Conservation (phyloP, 2,329 filamentous ascomycete species). For the Simplicillium aogashimaense region DNA sequence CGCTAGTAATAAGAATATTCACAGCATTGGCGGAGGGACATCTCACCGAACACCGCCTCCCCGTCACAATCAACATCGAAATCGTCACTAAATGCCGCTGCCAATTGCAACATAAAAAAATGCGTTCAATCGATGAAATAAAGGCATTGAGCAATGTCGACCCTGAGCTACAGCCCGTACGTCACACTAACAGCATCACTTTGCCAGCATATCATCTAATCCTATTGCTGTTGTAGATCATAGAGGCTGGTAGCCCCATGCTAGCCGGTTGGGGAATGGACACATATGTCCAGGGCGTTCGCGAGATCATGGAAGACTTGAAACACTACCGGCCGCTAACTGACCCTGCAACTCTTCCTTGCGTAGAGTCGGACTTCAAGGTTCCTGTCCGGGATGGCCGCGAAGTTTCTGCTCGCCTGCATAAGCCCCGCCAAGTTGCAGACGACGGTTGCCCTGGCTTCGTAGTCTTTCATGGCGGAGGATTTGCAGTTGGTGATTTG, state of each 20-base stretch:
- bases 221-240: constrained; percentile 3
- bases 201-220: not conserved
- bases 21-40: too few relatives aligned
- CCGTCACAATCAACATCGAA: too few relatives aligned
- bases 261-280: constrained; percentile 11
- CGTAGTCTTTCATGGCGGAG: constrained; percentile 18
- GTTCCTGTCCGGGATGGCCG: constrained; percentile 13
- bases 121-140: constrained; percentile 16
- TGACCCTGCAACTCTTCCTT: constrained; percentile 9
- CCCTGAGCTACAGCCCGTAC: constrained; percentile 10
- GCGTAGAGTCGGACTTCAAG: constrained; percentile 11
- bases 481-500: constrained; percentile 15
- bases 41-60: too few relatives aligned
- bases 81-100: too few relatives aligned
- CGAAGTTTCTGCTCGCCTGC: constrained; percentile 11
- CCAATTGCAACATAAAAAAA: constrained; percentile 3
- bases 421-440: constrained; percentile 10
- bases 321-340: constrained; percentile 6
- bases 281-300: constrained; percentile 13
- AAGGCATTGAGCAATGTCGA: constrained; percentile 11
- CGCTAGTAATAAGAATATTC: too few relatives aligned
- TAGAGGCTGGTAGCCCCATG: constrained; percentile 9
- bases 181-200: not conserved
- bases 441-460: constrained; percentile 12
- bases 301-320: constrained; percentile 10